Evolutionary conservation across 2,329 filamentous ascomycete species (phyloP), one percentile per base, ranked within the genome.

Genomic region (Coniella lustricola): DNA sequence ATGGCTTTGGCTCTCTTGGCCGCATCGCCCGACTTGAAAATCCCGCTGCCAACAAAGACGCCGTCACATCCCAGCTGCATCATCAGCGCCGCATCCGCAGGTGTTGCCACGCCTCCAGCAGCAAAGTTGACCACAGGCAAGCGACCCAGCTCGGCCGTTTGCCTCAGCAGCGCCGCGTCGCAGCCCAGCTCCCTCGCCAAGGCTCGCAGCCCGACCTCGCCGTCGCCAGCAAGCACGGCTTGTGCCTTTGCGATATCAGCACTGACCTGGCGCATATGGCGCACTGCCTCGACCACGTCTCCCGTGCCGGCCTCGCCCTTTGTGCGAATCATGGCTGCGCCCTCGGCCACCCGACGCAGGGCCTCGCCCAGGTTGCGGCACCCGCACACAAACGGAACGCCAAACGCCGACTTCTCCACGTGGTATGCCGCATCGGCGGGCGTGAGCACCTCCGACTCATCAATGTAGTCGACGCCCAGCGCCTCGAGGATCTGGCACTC

Each of bases 31-130:
- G 82, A 88, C 81, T 97, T 97, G 81, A 98, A 98, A 68, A 97
- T 97, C 22, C 93, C 93, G 50, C 83, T 90, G 22, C 93, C 93
- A 32, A 98, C 93, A 64, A 98, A 98, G 32, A 98, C 93, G 50
- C 93, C 93, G 63, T 98, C 93, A 64, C 93, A 97, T 52, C 93
- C 93, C 55, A 98, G 75, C 76, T 97, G 91, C 93, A 98, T 98
- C 91, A 98, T 72, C 52, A 98, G 75, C 2, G 93, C 93, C 0
- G 93, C 93, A 68, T 98, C 93, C 0, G 93, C 93, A 0, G 93
- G 93, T 1, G 93, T 98, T n/a, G 93, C 93, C n/a, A 98, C 87
- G 50, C 93, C 93, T n/a, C 93, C 93, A 3, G 93, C 93, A 0
- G 93, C 93, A 60, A 98, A 97, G 76, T 97, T 97, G 56, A 98